A percentile compares a stretch with the other conserved stretches of the same genome.
phyloP scores from a whole-genome alignment of 2,329 filamentous ascomycete species.

The Bisporella sp. region DNA sequence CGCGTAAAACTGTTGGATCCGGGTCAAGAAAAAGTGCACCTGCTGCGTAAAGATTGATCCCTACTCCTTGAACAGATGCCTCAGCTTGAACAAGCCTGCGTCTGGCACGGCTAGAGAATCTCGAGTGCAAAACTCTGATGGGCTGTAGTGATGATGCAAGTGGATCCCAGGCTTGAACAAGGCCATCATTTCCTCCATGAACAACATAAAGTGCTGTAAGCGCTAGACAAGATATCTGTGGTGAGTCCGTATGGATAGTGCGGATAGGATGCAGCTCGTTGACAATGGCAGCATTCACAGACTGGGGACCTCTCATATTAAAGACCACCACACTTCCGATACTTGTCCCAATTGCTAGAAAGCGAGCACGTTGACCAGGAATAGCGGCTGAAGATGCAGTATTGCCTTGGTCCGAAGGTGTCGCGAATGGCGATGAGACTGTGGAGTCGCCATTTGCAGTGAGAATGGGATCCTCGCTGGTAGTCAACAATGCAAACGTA shows the following conservation, averaged over 20 bases:
- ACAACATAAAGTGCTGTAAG: constrained; percentile 82
- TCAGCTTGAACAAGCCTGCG: constrained; percentile 64
- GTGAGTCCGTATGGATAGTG: constrained; percentile 83
- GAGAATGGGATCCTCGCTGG: constrained; percentile 71
- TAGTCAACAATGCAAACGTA: constrained; percentile 60
- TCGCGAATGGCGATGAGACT: constrained; percentile 20
- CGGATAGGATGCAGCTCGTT: constrained; percentile 66
- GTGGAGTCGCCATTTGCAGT: constrained; percentile 42
- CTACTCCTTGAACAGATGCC: constrained; percentile 58
- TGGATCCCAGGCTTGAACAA: constrained; percentile 97
- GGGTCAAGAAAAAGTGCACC: constrained; percentile 83
- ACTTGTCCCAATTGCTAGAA: constrained; percentile 75
- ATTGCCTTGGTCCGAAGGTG: constrained; percentile 14
- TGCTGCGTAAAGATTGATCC: constrained; percentile 72
- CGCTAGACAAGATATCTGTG: constrained; percentile 75
- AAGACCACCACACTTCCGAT: constrained; percentile 73
- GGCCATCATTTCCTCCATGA: constrained; percentile 87
- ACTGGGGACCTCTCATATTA: constrained; percentile 66
- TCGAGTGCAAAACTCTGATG: constrained; percentile 79
- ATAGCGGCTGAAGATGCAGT: constrained; percentile 47
- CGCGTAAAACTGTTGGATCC: constrained; percentile 76
- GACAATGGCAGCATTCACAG: constrained; percentile 43
- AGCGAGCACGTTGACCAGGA: constrained; percentile 75
- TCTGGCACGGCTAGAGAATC: constrained; percentile 74
- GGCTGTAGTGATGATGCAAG: constrained; percentile 72